phyloP scores from a whole-genome alignment of 2,329 filamentous ascomycete species.

The Elsinoe perseae region DNA sequence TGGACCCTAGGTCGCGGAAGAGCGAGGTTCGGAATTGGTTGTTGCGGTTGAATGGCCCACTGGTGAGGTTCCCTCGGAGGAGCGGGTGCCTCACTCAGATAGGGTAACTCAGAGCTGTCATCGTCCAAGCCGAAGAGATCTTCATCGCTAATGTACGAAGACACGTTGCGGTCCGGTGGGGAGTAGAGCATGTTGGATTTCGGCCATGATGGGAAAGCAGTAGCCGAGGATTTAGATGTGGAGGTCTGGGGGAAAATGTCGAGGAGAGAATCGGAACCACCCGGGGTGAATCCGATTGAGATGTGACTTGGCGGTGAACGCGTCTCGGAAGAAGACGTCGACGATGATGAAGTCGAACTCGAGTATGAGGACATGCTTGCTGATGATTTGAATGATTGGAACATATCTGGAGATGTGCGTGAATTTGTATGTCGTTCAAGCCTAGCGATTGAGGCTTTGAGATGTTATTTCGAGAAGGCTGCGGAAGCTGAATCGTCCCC shows the following conservation, averaged over 20 bases:
- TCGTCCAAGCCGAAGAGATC: slow-evolving; percentile 31
- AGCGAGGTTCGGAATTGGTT: background rate
- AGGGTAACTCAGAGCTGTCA: slow-evolving; percentile 22
- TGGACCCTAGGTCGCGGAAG: background rate
- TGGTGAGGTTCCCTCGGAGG: slow-evolving; percentile 29
- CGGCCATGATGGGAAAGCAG: slow-evolving; percentile 21
- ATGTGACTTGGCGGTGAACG: slow-evolving; percentile 18
- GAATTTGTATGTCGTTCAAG: slow-evolving; percentile 5
- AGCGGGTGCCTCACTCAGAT: slow-evolving; percentile 28
- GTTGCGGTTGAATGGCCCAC: slow-evolving; percentile 21
- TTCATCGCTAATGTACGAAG: slow-evolving; percentile 32
- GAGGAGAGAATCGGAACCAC: slow-evolving; percentile 17
- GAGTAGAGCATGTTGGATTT: slow-evolving; percentile 15
- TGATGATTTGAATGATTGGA: slow-evolving; percentile 15
- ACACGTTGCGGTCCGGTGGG: slow-evolving; percentile 20
- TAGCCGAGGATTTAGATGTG: slow-evolving; percentile 17
- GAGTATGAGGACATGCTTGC: slow-evolving; percentile 19
- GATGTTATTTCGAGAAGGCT: slow-evolving; percentile 17
- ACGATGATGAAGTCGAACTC: slow-evolving; percentile 18
- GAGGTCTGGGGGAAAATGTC: slow-evolving; percentile 18
- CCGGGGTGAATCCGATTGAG: slow-evolving; percentile 20
- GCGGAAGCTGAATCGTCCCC: slow-evolving; percentile 14
- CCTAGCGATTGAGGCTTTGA: slow-evolving; percentile 1
- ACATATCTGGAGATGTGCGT: slow-evolving; percentile 2
- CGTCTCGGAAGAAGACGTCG: slow-evolving; percentile 18